Percentiles rank a stretch among this genome's conserved stretches.
Conservation (phyloP, 2,329 filamentous ascomycete species). For the Penicillium aurantiogriseum region DNA sequence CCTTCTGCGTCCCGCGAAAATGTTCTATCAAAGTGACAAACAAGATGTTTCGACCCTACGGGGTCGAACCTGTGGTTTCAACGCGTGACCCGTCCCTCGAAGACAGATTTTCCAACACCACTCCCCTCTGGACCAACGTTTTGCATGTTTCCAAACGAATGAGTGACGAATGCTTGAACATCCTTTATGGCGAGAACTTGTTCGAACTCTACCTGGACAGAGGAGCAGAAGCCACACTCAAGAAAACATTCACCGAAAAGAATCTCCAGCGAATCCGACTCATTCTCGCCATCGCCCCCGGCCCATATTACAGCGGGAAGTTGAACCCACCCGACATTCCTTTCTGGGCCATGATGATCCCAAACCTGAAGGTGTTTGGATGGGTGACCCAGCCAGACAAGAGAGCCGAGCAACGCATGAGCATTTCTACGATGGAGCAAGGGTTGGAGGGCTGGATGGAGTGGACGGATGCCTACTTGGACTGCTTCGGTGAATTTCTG, state of each 20-base stretch:
- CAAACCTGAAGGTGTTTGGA: background rate
- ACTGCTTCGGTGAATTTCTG: background rate
- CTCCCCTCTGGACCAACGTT: background rate
- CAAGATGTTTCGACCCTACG: background rate
- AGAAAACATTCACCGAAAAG: background rate
- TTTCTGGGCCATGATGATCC: background rate
- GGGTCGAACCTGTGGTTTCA: background rate
- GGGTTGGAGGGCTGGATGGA: background rate
- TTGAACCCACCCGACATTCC: background rate
- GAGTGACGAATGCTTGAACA: background rate
- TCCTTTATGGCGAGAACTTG: slow-evolving; percentile 1
- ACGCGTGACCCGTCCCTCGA: background rate
- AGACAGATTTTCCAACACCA: background rate
- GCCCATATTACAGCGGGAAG: background rate
- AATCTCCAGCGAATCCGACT: background rate
- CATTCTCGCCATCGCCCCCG: background rate
- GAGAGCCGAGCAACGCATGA: too few relatives aligned
- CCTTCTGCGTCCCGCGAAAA: background rate
- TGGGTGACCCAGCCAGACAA: background rate
- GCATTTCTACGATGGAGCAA: background rate
- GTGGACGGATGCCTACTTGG: background rate
- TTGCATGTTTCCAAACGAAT: background rate
- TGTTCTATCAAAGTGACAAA: background rate
- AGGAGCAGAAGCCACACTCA: background rate
- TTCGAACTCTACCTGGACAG: background rate